Evolutionary conservation across 2,329 filamentous ascomycete species (phyloP).

Genomic region (Aspergillus phoenicis): DNA sequence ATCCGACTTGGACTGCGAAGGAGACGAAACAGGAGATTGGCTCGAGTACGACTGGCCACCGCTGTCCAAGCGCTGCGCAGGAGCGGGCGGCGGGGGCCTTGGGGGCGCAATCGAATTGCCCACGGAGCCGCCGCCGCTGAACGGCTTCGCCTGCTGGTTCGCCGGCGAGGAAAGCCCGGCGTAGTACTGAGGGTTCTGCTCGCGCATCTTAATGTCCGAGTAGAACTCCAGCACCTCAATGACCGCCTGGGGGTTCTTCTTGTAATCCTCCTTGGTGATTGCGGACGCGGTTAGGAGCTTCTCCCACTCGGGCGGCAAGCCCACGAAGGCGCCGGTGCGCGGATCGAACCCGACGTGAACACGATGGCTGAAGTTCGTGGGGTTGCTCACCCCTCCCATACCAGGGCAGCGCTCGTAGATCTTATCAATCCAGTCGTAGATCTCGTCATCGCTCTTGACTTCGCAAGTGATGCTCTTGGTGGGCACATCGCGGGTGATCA

Average conservation of each 20-base stretch:
- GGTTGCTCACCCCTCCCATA: constrained; percentile 97
- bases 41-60: constrained; percentile 42
- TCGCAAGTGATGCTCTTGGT: constrained; percentile 86
- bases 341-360: constrained; percentile 98
- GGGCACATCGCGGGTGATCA: constrained; percentile 76
- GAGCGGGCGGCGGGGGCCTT: constrained; percentile 62
- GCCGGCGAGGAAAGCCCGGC: constrained; percentile 65
- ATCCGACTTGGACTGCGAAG: constrained; percentile 55
- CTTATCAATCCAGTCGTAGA: constrained; percentile 98
- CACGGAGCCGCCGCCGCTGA: constrained; percentile 57
- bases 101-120: constrained; percentile 67
- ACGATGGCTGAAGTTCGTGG: constrained; percentile 95
- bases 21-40: constrained; percentile 38
- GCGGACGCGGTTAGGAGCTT: constrained; percentile 93
- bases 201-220: constrained; percentile 67
- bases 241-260: constrained; percentile 85
- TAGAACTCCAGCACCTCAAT: constrained; percentile 71
- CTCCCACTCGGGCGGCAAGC: constrained; percentile 94
- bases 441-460: constrained; percentile 92
- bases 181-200: constrained; percentile 64
- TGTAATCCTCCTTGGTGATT: constrained; percentile 97
- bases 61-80: constrained; percentile 48
- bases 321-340: constrained; percentile 90
- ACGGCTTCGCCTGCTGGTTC: constrained; percentile 52
- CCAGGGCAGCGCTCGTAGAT: constrained; percentile 96